phyloP scores from a whole-genome alignment of 2,329 filamentous ascomycete species.

The Cladophialophora carrionii region DNA sequence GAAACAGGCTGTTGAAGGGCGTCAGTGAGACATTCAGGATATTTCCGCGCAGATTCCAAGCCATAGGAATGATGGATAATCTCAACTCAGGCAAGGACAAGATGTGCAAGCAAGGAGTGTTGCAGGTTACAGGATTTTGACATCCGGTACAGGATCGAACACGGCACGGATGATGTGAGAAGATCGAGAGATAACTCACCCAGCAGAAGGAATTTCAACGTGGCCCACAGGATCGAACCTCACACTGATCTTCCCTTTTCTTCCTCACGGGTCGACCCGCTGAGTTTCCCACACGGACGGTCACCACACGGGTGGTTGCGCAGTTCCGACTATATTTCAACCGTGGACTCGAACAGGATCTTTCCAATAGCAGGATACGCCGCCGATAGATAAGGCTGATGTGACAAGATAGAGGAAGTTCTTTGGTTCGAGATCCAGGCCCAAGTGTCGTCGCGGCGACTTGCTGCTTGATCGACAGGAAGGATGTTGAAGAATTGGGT shows the following conservation, averaged over 20 bases:
- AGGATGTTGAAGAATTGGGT: constrained; percentile 9
- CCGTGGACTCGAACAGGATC: not conserved
- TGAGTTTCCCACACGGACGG: constrained; percentile 11
- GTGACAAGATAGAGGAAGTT: not conserved
- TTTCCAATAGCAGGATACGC: not conserved
- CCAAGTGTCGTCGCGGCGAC: constrained; percentile 8
- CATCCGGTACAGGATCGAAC: constrained; percentile 12
- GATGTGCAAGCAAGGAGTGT: constrained; percentile 30
- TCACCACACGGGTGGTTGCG: constrained; percentile 15
- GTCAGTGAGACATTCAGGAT: constrained; percentile 28
- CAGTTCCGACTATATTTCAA: constrained; percentile 4
- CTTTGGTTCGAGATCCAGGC: constrained; percentile 5
- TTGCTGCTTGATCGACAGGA: constrained; percentile 3
- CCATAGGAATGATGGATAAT: constrained; percentile 21
- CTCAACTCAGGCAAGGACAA: constrained; percentile 25
- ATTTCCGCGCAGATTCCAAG: constrained; percentile 6
- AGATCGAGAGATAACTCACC: constrained; percentile 21
- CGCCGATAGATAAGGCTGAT: not conserved
- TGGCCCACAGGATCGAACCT: constrained; percentile 11
- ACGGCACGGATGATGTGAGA: constrained; percentile 18
- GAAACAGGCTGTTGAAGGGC: constrained; percentile 15
- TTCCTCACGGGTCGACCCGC: constrained; percentile 11
- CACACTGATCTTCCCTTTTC: constrained; percentile 1
- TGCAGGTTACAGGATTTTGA: constrained; percentile 16
- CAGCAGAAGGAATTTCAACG: constrained; percentile 24